phyloP scores from a whole-genome alignment of 2,329 filamentous ascomycete genomes.

The Epichloe sibirici region DNA sequence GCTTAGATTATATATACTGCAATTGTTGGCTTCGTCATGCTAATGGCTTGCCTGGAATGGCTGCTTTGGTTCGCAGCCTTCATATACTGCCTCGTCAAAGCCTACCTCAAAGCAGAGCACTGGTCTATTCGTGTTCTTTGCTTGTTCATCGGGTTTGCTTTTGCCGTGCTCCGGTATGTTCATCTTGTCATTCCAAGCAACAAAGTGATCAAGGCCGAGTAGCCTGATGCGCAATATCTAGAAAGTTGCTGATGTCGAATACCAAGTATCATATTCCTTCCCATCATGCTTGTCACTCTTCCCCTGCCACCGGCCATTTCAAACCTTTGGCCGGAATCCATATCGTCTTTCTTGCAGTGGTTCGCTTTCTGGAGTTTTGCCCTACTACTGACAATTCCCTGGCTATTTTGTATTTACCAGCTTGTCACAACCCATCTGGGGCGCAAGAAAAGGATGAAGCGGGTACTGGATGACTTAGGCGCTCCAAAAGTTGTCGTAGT shows the following conservation, averaged over 20 bases:
- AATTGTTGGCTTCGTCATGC: conserved; percentile 69
- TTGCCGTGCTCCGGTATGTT: conserved; percentile 60
- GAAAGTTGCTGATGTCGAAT: background rate
- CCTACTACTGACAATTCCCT: conserved; percentile 71
- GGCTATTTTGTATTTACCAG: conserved; percentile 87
- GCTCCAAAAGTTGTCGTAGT: conserved; percentile 92
- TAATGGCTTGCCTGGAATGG: conserved; percentile 84
- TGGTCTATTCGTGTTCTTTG: conserved; percentile 71
- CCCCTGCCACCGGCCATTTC: conserved; percentile 66
- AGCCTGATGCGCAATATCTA: background rate
- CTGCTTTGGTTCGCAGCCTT: conserved; percentile 92
- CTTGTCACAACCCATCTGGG: conserved; percentile 80
- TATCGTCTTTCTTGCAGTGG: conserved; percentile 73
- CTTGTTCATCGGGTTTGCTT: conserved; percentile 60
- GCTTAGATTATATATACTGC: conserved; percentile 70
- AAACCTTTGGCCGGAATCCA: conserved; percentile 53
- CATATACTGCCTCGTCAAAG: conserved; percentile 79
- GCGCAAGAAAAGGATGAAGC: conserved; percentile 68
- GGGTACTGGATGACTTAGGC: conserved; percentile 69
- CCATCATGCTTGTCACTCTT: conserved; percentile 87
- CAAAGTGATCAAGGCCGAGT: background rate
- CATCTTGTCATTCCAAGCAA: background rate
- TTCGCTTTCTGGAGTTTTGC: conserved; percentile 94
- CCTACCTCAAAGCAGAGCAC: conserved; percentile 79
- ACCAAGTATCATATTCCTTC: conserved; percentile 67